Base-by-base conservation (phyloP, 192 early-diverging fungal species). In the Chytriomyces confervae region DNA sequence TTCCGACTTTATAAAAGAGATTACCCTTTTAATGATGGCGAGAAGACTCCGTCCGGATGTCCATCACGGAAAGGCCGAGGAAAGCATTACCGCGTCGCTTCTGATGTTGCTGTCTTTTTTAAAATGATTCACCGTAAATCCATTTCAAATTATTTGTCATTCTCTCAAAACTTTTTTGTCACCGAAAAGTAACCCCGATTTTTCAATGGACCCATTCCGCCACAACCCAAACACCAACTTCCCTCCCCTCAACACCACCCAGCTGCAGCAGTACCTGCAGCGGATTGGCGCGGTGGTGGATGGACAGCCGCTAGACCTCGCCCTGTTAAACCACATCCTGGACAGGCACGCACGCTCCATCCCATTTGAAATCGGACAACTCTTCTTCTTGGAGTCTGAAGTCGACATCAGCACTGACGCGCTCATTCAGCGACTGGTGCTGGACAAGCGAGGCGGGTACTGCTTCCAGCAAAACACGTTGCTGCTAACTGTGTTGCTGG, bases 391-490 rank as follows among this genome's bases (percentile, higher is more conserved):
- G 16, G 69, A 71, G 5, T 3, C 36, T 16, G 57, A 71, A 23
- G 24, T 44, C 20, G 16, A 13, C 8, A 10, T 36, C 9, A 11
- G 44, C 2, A 10, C 24, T n/a, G 50, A 13, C 13, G 69, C 20
- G 16, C 23, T 60, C 13, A 10, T 53, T 60, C n/a, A 9, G 0
- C 16, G 13, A 8, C 8, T 71, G 18, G 53, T 71, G 5, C 27
- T 18, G 3, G 16, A 36, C 13, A 24, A 44, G 24, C 69, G 50
- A 13, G 69, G 69, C 50, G 69, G 69, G 24, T 71, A 71, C 53
- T 71, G 69, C 50, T 53, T 71, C 11, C 49, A 71, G 57, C n/a
- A 23, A 10, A 71, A 71, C 69, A 71, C 50, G 20, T 51, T 71
- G 44, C 36, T 71, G n/a, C 8, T 71, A 24, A 23, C 50, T 20